These are phyloP conservation scores for Lichtheimia corymbifera DNA, from an alignment of 371 early-diverging fungal species.

Conservation along the genomic window DNA sequence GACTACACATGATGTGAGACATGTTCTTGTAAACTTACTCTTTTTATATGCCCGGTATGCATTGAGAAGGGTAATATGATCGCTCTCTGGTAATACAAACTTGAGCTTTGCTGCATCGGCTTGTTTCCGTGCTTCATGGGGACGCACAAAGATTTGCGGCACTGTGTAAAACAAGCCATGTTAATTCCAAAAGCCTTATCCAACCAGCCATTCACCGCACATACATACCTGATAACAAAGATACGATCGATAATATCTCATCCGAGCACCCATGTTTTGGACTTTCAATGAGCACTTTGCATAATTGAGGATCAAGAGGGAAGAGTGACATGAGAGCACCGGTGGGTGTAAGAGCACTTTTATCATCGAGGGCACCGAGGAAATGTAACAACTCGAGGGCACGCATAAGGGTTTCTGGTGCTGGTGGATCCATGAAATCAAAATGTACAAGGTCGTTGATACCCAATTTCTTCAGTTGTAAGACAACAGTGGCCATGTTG, in stretches of 20 bases:
- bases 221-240: slow-evolving; percentile 71
- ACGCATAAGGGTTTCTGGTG: slow-evolving; percentile 89
- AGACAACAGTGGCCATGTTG: slow-evolving; percentile 81
- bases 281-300: slow-evolving; percentile 82
- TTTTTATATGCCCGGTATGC: slow-evolving; percentile 90
- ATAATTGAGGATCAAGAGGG: slow-evolving; percentile 89
- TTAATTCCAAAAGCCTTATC: too few species aligned
- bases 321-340: slow-evolving; percentile 87
- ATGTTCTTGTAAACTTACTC: slow-evolving; percentile 21
- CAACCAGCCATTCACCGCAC: too few species aligned
- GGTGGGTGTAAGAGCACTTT: slow-evolving; percentile 78
- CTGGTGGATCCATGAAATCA: slow-evolving; percentile 94
- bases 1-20: not conserved
- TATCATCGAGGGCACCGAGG: slow-evolving; percentile 85
- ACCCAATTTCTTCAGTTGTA: slow-evolving; percentile 86
- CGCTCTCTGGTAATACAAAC: slow-evolving; percentile 90
- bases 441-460: slow-evolving; percentile 91
- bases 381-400: slow-evolving; percentile 88
- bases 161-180: slow-evolving; percentile 32
- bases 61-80: slow-evolving; percentile 91
- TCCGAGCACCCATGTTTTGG: slow-evolving; percentile 86
- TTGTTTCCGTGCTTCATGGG: slow-evolving; percentile 78
- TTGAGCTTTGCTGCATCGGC: slow-evolving; percentile 92
- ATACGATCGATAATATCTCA: slow-evolving; percentile 91
- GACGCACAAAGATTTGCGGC: slow-evolving; percentile 89